A percentile compares a stretch with the other conserved stretches of the same genome.
Evolutionary conservation across 1,139 yeast genomes (phyloP).

Genomic region (Blastobotrys buckinghamii): DNA sequence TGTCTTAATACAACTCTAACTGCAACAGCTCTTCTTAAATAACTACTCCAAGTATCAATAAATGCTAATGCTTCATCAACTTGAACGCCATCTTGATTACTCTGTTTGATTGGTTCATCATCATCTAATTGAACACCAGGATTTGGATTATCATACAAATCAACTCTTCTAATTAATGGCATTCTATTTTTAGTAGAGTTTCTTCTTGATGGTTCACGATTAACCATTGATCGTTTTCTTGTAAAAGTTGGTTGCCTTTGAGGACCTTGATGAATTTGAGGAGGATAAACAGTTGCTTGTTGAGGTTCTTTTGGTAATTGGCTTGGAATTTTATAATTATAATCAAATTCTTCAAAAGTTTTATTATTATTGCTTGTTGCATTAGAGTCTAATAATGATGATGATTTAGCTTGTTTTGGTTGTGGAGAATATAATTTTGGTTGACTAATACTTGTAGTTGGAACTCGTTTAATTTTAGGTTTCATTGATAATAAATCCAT

Average conservation of each 20-base stretch:
- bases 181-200: neutral
- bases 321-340: conserved; percentile 13
- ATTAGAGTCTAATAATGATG: neutral
- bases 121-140: conserved; percentile 16
- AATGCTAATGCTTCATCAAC: conserved; percentile 30
- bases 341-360: conserved; percentile 18
- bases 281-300: neutral
- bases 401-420: neutral
- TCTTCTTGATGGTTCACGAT: conserved; percentile 4
- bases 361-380: neutral
- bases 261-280: neutral
- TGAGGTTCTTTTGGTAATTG: neutral
- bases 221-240: conserved; percentile 11
- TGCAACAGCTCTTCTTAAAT: conserved; percentile 32
- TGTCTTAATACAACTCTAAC: conserved; percentile 29
- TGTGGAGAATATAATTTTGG: conserved; percentile 1
- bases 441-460: neutral
- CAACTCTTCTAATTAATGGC: conserved; percentile 22
- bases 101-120: neutral
- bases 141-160: conserved; percentile 20
- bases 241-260: conserved; percentile 7
- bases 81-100: conserved; percentile 7
- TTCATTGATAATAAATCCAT: conserved; percentile 16
- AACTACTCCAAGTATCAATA: conserved; percentile 33
- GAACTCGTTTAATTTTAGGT: conserved; percentile 11